phyloP scores from a whole-genome alignment of 176 grass and related monocot species.

The Puccinellia tenuiflora region DNA sequence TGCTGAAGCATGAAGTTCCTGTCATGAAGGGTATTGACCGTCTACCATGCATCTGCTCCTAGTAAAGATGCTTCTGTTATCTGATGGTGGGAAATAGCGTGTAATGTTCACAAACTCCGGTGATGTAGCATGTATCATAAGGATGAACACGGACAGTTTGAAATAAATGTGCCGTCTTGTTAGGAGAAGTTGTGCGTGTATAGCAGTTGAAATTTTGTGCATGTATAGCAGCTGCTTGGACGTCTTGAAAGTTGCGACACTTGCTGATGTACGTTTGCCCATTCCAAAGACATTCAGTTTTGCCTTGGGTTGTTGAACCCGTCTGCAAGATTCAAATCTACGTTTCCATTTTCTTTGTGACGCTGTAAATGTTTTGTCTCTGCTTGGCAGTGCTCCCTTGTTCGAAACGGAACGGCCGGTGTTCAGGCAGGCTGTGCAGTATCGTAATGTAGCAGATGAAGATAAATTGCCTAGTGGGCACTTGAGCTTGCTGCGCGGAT shows the following conservation, averaged over 20 bases:
- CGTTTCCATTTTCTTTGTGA: neutral
- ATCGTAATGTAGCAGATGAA: neutral
- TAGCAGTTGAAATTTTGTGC: neutral
- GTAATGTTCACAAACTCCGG: conserved; percentile 21
- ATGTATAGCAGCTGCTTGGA: neutral
- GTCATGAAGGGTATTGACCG: neutral
- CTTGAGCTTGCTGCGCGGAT: neutral
- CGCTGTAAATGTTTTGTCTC: neutral
- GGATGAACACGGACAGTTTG: neutral
- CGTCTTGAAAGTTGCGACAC: neutral
- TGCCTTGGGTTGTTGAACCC: neutral
- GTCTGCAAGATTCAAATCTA: neutral
- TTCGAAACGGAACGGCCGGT: neutral
- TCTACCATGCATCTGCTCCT: neutral
- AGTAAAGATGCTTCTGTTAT: neutral
- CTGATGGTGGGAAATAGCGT: neutral
- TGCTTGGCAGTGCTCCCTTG: neutral
- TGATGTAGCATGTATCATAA: conserved; percentile 23
- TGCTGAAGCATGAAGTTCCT: conserved; percentile 27
- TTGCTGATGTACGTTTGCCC: neutral
- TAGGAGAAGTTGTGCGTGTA: neutral
- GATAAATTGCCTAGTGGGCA: neutral
- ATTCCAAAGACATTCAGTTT: neutral
- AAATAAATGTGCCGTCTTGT: conserved; percentile 38
- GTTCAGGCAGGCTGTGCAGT: neutral